Evolutionary conservation across 148 eudicot species (phyloP).

Genomic region (Nepenthes gracilis): DNA sequence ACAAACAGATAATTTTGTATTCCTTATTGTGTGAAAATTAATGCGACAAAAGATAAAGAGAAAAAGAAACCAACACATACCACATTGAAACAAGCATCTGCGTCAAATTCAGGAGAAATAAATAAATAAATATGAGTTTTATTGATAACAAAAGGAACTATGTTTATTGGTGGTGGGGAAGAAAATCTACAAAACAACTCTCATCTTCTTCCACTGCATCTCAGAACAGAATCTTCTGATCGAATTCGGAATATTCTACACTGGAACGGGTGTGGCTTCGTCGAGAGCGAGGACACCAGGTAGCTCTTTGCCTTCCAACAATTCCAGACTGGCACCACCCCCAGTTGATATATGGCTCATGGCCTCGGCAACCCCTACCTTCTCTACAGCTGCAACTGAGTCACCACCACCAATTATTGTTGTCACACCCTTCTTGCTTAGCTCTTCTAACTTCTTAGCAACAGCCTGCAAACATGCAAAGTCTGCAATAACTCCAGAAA

Average conservation of each 20-base stretch:
- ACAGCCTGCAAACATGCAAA: constrained; percentile 33
- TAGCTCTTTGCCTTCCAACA: constrained; percentile 83
- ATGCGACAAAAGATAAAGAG: too few relatives aligned
- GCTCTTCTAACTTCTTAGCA: constrained; percentile 73
- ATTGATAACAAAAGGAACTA: not conserved
- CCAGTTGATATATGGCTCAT: constrained; percentile 98
- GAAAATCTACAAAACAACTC: too few relatives aligned
- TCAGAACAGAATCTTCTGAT: constrained; percentile 3
- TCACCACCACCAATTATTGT: constrained; percentile 96
- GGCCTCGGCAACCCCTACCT: constrained; percentile 73
- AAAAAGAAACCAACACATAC: too few relatives aligned
- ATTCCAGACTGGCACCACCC: constrained; percentile 95
- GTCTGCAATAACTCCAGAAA: not conserved
- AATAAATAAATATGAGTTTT: not conserved
- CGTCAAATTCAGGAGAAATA: not conserved
- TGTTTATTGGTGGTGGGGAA: too few relatives aligned
- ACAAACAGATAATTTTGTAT: too few relatives aligned
- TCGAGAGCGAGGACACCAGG: constrained; percentile 87
- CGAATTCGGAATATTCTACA: constrained; percentile 11
- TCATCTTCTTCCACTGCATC: too few relatives aligned
- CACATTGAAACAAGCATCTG: too few relatives aligned
- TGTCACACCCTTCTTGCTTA: constrained; percentile 79
- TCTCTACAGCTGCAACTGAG: constrained; percentile 88
- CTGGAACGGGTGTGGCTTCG: constrained; percentile 55
- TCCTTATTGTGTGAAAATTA: too few relatives aligned